Evolutionary conservation across 1,284 basidiomycete species (phyloP), one percentile per base, ranked within the genome.

Genomic region (Leccinum pachyderme): DNA sequence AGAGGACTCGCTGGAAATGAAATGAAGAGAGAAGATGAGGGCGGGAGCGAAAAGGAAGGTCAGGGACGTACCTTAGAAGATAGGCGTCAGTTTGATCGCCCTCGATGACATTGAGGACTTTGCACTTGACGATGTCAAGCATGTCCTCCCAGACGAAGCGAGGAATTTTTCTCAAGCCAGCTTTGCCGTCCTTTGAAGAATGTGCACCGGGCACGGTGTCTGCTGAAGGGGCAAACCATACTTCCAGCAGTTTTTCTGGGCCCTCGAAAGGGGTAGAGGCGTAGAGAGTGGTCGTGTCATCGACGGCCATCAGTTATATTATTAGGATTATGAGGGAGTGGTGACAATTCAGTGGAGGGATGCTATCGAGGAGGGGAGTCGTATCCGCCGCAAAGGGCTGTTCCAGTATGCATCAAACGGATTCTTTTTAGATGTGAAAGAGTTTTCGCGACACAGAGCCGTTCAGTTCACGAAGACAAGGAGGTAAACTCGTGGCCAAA

Each of bases 71-170:
- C 95, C 93, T 97, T 58, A 99, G 80, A 44, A 99, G 81, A 77
- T 98, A 99, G 28, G 97, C 96, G 68, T 99, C 97, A 63, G 89
- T 86, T 63, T 97, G 91, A 28, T 82, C 76, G 59, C 95, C 94
- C 70, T 93, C 81, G 50, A 98, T 81, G 56, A 91, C 86, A 70
- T 89, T 96, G 69, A 99, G 82, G 33, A 98, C 91, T 72, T 98
- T 95, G 81, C 97, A 99, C 73, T 92, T 89, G 71, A 99, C 97
- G 61, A 97, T 91, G 74, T 91, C 88, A 56, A 99, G 86, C 95
- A 99, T 98, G 59, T 91, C 89, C 76, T 98, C 95, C 97, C 97
- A 99, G 15, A 91, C 78, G 18, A 78, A 73, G 55, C 86, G 80
- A 60, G 85, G 81, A 45, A 99, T 88, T 64, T 80, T 83, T 56